A percentile compares a stretch with the other conserved stretches of the same genome.
Evolutionary conservation across 495 filamentous ascomycete genomes (phyloP).

Genomic region (Neurospora sp.): DNA sequence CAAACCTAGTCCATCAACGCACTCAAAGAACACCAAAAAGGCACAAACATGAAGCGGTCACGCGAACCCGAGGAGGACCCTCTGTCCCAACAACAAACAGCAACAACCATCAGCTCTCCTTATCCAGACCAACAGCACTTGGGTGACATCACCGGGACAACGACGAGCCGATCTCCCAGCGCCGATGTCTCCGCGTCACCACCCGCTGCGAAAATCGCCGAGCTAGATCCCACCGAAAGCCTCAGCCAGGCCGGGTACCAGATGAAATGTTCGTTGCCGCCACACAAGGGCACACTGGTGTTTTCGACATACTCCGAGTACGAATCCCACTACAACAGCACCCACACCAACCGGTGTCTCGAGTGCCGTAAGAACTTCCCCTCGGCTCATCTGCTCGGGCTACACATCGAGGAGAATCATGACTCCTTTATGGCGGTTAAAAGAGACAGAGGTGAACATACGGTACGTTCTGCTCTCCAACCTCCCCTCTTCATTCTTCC

Average conservation of each 20-base stretch:
- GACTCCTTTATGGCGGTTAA: slow-evolving; percentile 65
- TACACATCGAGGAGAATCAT: slow-evolving; percentile 92
- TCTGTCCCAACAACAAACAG: slow-evolving; percentile 2
- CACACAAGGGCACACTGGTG: slow-evolving; percentile 54
- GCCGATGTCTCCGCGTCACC: slow-evolving; percentile 6
- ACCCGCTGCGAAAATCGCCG: slow-evolving; percentile 33
- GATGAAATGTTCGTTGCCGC: slow-evolving; percentile 73
- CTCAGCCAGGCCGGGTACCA: slow-evolving; percentile 18
- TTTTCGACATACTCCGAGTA: slow-evolving; percentile 76
- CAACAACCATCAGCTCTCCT: background rate
- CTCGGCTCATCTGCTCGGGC: slow-evolving; percentile 54
- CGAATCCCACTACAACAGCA: slow-evolving; percentile 73
- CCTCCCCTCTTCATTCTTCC: background rate
- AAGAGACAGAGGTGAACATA: slow-evolving; percentile 74
- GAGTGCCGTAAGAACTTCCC: slow-evolving; percentile 76
- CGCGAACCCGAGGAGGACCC: slow-evolving; percentile 38
- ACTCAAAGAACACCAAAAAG: background rate
- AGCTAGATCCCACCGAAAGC: slow-evolving; percentile 25
- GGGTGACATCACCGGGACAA: background rate
- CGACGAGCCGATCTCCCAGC: background rate
- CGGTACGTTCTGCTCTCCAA: slow-evolving; percentile 43
- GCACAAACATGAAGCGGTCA: slow-evolving; percentile 40
- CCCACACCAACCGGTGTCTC: slow-evolving; percentile 74
- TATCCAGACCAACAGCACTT: background rate
- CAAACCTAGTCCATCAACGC: background rate